Base-by-base conservation (phyloP, 2,329 filamentous ascomycete genomes). In the Chaetomiaceae sp. region DNA sequence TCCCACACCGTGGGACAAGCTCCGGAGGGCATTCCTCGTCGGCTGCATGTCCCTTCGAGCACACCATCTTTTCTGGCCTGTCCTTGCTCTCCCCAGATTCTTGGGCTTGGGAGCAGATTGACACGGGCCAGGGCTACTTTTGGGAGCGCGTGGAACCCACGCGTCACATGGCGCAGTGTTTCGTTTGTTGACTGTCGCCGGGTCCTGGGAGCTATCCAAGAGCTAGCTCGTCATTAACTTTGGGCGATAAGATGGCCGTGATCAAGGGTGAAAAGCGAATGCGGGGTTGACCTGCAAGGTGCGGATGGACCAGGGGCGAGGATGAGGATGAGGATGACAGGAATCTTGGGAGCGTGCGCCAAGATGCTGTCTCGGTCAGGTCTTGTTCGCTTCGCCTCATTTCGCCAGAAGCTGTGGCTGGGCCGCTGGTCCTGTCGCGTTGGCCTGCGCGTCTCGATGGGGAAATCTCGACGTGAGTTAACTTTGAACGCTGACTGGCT, bases 111-210 rank as follows among this genome's bases (percentile, higher is more conserved):
- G 55, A 59, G 56, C 59, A 56, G 33, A 54, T 56, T 57, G 55
- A 54, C 55, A 44, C 55, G 50, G 51, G 44, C 50, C 48, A 44
- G 44, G 42, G 27, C 39, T 19, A 33, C 35, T 48, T 19, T 44
- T 21, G 44, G n/a, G 33, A 41, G 30, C 25, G 25, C 41, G 44
- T 57, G 50, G 48, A 51, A 54, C 48, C 35, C 34, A 41, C 46
- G 48, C 48, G 61, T 68, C 66, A 69, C 65, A 67, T 68, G 66
- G 61, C 59, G 54, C 55, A 44, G 50, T 44, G 51, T 51, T 48
- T 47, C 48, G 35, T 51, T 45, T 44, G 3, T 45, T 4, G 14
- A 34, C 13, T 27, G 16, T 17, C 16, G 35, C 20, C 33, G 17
- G 21, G 38, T 44, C n/a, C 31, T 13, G 25, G 25, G 23, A 10